These are phyloP conservation scores for Aegilops tauschii DNA, from an alignment of 176 grass and related monocot species.

Conservation along the genomic window DNA sequence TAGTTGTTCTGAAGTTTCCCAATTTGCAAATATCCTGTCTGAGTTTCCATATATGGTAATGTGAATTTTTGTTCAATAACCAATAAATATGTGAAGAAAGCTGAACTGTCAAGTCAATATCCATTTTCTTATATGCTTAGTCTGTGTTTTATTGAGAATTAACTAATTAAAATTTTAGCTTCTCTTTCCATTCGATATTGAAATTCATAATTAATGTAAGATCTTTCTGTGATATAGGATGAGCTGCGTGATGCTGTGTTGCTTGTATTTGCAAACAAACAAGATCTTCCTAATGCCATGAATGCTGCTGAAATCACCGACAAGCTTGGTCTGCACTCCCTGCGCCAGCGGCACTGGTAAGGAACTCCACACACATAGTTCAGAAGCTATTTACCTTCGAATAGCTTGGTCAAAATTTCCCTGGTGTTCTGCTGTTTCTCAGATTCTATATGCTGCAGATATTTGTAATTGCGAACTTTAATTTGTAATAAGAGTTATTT, in stretches of 20 bases:
- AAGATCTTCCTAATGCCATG: constrained; percentile 95
- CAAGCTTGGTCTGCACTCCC: constrained; percentile 83
- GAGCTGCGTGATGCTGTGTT: constrained; percentile 84
- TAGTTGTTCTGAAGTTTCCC: background rate
- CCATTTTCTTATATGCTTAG: background rate
- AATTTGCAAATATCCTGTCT: background rate
- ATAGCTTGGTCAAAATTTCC: background rate
- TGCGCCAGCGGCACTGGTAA: constrained; percentile 85
- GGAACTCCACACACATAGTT: background rate
- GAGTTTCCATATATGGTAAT: background rate
- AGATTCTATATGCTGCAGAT: background rate
- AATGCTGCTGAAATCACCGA: constrained; percentile 94
- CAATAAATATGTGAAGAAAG: background rate
- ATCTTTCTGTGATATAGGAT: constrained; percentile 47
- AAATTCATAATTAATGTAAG: background rate
- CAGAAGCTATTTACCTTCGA: background rate
- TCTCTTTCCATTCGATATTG: background rate
- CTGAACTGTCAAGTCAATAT: background rate
- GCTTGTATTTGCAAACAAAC: constrained; percentile 91
- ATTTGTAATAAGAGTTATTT: background rate
- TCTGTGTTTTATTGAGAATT: background rate
- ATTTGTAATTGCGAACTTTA: background rate
- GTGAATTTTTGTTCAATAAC: background rate
- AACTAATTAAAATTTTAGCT: background rate
- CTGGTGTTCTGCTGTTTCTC: background rate